phyloP scores from a whole-genome alignment of 2,329 filamentous ascomycete genomes.

The Colletotrichum tanaceti region DNA sequence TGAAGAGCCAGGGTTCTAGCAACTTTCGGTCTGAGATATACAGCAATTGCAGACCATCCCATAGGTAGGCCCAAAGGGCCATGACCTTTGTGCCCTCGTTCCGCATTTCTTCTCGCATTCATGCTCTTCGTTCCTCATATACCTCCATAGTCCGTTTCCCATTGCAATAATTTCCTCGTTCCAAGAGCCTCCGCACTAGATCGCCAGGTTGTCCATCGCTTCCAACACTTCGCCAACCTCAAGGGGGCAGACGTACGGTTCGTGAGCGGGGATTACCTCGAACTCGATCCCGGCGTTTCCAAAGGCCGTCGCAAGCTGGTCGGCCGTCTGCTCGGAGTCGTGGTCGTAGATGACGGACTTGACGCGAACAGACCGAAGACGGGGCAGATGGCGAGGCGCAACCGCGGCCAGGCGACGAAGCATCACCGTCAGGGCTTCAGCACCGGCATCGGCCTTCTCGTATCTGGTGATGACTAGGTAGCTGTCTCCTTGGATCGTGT shows the following conservation, averaged over 20 bases:
- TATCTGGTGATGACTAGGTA: background rate
- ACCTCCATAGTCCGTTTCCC: background rate
- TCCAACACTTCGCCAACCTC: background rate
- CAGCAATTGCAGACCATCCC: too few species aligned
- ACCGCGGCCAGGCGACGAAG: background rate
- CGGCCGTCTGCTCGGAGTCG: background rate
- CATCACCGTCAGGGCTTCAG: background rate
- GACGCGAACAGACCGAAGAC: background rate
- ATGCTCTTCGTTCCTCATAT: too few species aligned
- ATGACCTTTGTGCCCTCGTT: background rate
- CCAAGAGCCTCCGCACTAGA: too few species aligned
- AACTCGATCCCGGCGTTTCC: background rate
- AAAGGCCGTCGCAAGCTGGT: background rate
- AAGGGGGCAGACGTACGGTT: background rate
- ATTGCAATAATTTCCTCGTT: background rate
- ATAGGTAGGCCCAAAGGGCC: too few species aligned
- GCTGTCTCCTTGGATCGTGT: background rate
- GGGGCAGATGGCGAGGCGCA: background rate
- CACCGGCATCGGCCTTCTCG: background rate
- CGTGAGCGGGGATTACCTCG: background rate
- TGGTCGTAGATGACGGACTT: background rate
- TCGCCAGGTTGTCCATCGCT: background rate
- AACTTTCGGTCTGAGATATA: too few species aligned
- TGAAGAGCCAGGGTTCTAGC: too few species aligned
- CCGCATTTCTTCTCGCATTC: too few species aligned